Conservation (phyloP, 148 eudicot species). For the Spergularia marina region DNA sequence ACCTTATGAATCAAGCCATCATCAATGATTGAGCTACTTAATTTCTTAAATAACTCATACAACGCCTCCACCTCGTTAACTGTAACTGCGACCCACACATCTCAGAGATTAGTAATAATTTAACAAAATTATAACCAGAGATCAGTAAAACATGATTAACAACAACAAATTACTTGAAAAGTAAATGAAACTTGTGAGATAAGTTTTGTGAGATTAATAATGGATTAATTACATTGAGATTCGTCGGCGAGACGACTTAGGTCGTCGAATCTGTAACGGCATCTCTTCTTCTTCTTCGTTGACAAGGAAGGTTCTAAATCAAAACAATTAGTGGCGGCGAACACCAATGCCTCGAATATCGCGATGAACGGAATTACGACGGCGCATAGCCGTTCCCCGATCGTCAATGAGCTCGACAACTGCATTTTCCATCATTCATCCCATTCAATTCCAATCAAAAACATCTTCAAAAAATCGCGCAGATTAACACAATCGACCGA, state of each 20-base stretch:
- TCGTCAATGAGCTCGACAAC: constrained; percentile 38
- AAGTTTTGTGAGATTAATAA: background rate
- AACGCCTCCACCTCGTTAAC: constrained; percentile 90
- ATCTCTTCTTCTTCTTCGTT: background rate
- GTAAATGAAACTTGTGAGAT: background rate
- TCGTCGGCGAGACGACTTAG: constrained; percentile 45
- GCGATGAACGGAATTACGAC: constrained; percentile 45
- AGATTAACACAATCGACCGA: no score
- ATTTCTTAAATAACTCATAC: constrained; percentile 73
- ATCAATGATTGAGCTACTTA: constrained; percentile 84
- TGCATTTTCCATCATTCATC: constrained; percentile 15
- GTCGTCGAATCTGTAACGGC: constrained; percentile 15
- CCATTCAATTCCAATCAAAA: no score
- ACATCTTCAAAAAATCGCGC: no score
- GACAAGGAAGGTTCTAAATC: constrained; percentile 10
- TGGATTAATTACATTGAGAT: constrained; percentile 41
- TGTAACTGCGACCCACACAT: constrained; percentile 44
- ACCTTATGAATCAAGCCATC: constrained; percentile 95
- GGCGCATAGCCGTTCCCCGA: constrained; percentile 48
- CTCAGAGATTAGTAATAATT: background rate
- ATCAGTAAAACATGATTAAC: background rate
- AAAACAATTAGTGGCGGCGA: constrained; percentile 39
- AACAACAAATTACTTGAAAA: background rate
- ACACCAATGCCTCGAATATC: constrained; percentile 39
- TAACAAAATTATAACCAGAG: background rate